Conservation (phyloP, 768 basidiomycete genomes). For the Naganishia antarctica region DNA sequence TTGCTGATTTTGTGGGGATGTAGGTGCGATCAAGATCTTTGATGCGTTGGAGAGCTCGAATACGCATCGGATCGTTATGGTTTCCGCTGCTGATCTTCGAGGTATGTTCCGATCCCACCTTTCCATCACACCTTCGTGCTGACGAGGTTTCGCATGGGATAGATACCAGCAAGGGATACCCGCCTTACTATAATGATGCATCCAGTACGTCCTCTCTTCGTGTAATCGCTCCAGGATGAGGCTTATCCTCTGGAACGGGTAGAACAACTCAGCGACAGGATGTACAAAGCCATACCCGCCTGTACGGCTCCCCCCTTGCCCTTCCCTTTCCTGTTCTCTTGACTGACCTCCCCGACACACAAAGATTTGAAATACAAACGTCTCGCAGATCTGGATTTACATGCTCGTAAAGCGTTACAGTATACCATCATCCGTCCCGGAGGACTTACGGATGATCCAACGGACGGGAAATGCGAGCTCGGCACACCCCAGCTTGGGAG, state of each 20-base stretch:
- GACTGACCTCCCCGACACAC: background rate
- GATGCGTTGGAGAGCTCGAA: conserved; percentile 61
- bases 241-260: background rate
- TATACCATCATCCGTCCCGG: conserved; percentile 69
- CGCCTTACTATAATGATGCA: conserved; percentile 38
- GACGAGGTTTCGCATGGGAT: background rate
- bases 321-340: background rate
- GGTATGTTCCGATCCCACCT: conserved; percentile 54
- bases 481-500: conserved; percentile 57
- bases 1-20: background rate
- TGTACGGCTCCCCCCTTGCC: conserved; percentile 44
- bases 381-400: conserved; percentile 53
- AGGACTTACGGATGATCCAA: conserved; percentile 55
- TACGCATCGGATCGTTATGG: conserved; percentile 57
- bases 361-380: conserved; percentile 52
- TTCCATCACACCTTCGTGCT: conserved; percentile 53
- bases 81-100: conserved; percentile 60
- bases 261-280: conserved; percentile 43
- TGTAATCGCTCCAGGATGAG: no score
- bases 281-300: conserved; percentile 53
- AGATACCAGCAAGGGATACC: conserved; percentile 30
- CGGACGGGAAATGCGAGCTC: conserved; percentile 56
- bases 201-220: conserved; percentile 31
- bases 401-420: conserved; percentile 57
- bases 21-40: conserved; percentile 63